Evolutionary conservation across 2,329 filamentous ascomycete species (phyloP).

Genomic region (Nannizziopsis barbatae): DNA sequence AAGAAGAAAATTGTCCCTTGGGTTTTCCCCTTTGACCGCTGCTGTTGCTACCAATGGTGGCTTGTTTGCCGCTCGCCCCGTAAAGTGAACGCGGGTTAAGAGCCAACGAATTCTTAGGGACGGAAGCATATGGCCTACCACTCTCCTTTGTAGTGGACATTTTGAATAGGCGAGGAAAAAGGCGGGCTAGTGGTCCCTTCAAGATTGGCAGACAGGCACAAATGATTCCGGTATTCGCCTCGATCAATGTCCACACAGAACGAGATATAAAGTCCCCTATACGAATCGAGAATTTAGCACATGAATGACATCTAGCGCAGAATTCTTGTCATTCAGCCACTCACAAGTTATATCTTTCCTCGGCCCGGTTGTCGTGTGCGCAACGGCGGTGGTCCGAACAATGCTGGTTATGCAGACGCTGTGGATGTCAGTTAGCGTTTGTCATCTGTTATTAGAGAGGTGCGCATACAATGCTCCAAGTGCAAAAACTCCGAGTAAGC

Average conservation of each 20-base stretch:
- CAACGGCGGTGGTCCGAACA: constrained; percentile 25
- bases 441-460: background rate
- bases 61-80: background rate
- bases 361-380: constrained; percentile 11
- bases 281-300: background rate
- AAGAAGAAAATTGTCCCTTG: background rate
- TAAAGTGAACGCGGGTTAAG: background rate
- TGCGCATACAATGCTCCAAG: constrained; percentile 19
- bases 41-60: background rate
- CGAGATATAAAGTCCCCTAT: constrained; percentile 21
- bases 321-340: background rate
- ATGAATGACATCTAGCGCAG: background rate
- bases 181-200: constrained; percentile 20
- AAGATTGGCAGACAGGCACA: constrained; percentile 32
- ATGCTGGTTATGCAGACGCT: constrained; percentile 18
- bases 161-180: constrained; percentile 15
- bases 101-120: constrained; percentile 1
- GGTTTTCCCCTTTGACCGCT: background rate
- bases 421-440: background rate
- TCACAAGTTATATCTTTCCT: constrained; percentile 14
- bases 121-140: constrained; percentile 1
- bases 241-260: constrained; percentile 32
- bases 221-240: constrained; percentile 28
- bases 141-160: background rate
- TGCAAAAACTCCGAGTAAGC: constrained; percentile 16